Evolutionary conservation across 805 yeast genomes (phyloP).

Genomic region (Metschnikowia borealis): DNA sequence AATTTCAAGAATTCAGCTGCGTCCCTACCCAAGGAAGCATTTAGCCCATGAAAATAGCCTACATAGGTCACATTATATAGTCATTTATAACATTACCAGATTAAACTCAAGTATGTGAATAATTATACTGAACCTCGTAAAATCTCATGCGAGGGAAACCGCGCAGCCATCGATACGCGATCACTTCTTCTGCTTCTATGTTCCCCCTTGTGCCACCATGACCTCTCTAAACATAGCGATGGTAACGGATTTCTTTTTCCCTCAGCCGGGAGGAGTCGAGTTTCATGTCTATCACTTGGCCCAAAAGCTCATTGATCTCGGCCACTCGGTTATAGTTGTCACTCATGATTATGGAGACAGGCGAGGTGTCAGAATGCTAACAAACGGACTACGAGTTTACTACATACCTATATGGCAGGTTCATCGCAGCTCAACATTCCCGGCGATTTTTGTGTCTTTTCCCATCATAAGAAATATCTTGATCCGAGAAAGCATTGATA

Average conservation of each 20-base stretch:
- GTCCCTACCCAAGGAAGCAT: constrained; percentile 44
- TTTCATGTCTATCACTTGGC: constrained; percentile 90
- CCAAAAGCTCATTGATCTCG: constrained; percentile 70
- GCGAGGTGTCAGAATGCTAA: constrained; percentile 73
- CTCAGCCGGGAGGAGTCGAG: constrained; percentile 98
- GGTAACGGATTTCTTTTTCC: constrained; percentile 97
- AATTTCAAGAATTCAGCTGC: constrained; percentile 68
- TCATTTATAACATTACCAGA: neutral
- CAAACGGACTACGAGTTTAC: constrained; percentile 91
- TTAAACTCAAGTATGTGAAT: neutral
- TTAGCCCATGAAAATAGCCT: constrained; percentile 1
- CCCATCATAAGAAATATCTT: constrained; percentile 83
- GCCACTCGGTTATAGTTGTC: constrained; percentile 80
- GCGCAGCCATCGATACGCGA: constrained; percentile 1
- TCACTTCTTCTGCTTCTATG: neutral
- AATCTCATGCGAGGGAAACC: neutral
- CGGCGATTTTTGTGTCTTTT: constrained; percentile 83
- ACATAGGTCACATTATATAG: neutral
- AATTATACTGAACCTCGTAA: neutral
- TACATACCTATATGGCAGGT: constrained; percentile 79
- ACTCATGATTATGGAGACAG: constrained; percentile 88
- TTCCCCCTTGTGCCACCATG: neutral
- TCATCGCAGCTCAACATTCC: constrained; percentile 81
- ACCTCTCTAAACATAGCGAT: constrained; percentile 45
- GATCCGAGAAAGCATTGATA: constrained; percentile 78